Percentiles rank a stretch among this genome's conserved stretches.
These are phyloP conservation scores for Osmozyma mogii DNA, from an alignment of 805 yeast genomes.

Conservation along the genomic window DNA sequence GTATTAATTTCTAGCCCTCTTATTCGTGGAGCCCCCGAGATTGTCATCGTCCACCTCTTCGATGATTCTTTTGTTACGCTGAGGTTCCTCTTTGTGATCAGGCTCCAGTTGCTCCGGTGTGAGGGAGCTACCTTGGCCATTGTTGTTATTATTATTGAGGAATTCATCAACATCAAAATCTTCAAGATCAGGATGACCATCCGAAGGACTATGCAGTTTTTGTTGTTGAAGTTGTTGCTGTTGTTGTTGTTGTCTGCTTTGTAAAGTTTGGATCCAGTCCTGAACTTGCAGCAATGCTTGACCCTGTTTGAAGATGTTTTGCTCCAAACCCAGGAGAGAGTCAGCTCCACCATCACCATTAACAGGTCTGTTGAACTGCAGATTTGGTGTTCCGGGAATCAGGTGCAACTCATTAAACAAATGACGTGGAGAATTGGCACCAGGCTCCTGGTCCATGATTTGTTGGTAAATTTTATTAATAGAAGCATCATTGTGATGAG, in stretches of 20 bases:
- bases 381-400: too few relatives aligned
- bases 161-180: slow-evolving; percentile 1
- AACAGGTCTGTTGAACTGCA: not conserved
- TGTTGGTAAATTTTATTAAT: not conserved
- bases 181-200: not conserved
- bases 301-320: slow-evolving; percentile 41
- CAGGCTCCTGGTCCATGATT: not conserved
- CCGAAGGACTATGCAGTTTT: not conserved
- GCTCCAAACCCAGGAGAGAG: slow-evolving; percentile 31
- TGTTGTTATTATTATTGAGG: not conserved
- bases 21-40: slow-evolving; percentile 1
- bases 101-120: not conserved
- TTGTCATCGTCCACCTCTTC: slow-evolving; percentile 9
- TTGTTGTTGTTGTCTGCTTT: not conserved
- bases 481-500: too few relatives aligned
- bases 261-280: slow-evolving; percentile 43
- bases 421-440: not conserved
- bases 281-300: slow-evolving; percentile 47
- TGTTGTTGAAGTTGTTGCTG: not conserved
- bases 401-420: not conserved
- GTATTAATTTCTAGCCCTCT: not conserved
- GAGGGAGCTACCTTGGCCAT: not conserved
- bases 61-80: slow-evolving; percentile 1
- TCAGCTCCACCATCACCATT: not conserved
- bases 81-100: not conserved